A percentile compares a stretch with the other conserved stretches of the same genome.
These are phyloP conservation scores for Berberis vulgaris DNA, from an alignment of 164 flowering plant genomes.

Conservation along the genomic window DNA sequence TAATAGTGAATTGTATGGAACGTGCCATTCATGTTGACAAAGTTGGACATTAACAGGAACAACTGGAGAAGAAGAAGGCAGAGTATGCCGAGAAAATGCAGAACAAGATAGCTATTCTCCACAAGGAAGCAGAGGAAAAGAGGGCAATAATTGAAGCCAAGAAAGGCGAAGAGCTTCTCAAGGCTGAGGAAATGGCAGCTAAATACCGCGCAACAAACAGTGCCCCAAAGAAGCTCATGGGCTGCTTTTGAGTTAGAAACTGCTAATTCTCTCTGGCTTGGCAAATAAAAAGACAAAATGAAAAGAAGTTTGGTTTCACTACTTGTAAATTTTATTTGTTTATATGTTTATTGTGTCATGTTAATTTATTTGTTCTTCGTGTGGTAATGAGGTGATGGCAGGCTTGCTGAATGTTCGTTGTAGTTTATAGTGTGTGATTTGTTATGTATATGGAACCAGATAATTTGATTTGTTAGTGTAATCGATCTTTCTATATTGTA, in stretches of 20 bases:
- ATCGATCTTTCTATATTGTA: too few relatives aligned
- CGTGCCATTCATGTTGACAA: too few relatives aligned
- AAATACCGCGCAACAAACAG: constrained; percentile 74
- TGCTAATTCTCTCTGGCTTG: background rate
- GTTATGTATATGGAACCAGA: background rate
- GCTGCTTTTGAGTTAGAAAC: constrained; percentile 27
- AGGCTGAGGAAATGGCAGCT: constrained; percentile 78
- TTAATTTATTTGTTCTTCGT: background rate
- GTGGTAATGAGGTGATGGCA: background rate
- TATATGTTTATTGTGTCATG: background rate
- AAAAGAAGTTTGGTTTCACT: background rate
- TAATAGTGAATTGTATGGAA: too few relatives aligned
- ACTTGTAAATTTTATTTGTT: constrained; percentile 1
- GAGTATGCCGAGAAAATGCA: constrained; percentile 70
- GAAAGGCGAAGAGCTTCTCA: constrained; percentile 68
- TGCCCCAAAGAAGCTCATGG: constrained; percentile 66
- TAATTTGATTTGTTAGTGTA: background rate
- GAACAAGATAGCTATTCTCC: constrained; percentile 60
- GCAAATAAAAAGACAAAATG: background rate
- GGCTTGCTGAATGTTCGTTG: background rate
- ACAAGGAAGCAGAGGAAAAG: constrained; percentile 82
- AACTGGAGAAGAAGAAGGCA: constrained; percentile 76
- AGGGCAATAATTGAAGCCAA: constrained; percentile 69
- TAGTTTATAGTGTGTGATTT: background rate
- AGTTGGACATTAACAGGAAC: constrained; percentile 35